A percentile compares a stretch with the other conserved stretches of the same genome.
Conservation (phyloP, 306 rosid species). For the Prunus mongolica region DNA sequence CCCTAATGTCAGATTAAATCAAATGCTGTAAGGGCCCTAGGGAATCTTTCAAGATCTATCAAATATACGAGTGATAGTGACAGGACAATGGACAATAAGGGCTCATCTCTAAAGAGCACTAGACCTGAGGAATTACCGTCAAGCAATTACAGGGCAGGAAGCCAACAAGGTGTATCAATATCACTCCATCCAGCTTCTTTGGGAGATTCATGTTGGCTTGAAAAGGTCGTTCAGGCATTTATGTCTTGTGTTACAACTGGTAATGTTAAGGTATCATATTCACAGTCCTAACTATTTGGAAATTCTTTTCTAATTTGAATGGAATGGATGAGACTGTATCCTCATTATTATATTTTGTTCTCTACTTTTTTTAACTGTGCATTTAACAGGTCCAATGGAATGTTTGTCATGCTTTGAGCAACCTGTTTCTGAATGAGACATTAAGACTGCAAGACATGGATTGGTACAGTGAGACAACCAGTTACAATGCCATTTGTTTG, state of each 20-base stretch:
- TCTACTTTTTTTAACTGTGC: constrained; percentile 19
- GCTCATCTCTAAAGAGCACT: constrained; percentile 8
- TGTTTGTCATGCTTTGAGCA: constrained; percentile 96
- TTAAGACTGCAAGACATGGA: constrained; percentile 77
- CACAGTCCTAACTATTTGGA: constrained; percentile 3
- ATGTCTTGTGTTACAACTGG: constrained; percentile 80
- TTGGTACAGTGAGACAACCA: constrained; percentile 44
- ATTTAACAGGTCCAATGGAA: constrained; percentile 91
- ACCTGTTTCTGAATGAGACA: constrained; percentile 83
- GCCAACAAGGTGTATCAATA: constrained; percentile 23
- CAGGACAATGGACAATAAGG: constrained; percentile 19
- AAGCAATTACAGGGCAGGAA: constrained; percentile 19
- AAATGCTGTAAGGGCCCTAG: constrained; percentile 98
- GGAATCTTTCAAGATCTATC: constrained; percentile 82
- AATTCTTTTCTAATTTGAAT: background rate
- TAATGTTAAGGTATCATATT: constrained; percentile 78
- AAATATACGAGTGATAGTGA: constrained; percentile 39
- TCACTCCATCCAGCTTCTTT: constrained; percentile 29
- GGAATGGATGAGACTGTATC: constrained; percentile 5
- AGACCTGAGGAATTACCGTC: constrained; percentile 23
- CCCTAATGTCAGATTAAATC: constrained; percentile 66
- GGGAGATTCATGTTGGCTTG: constrained; percentile 48
- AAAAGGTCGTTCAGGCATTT: constrained; percentile 69
- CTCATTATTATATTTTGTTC: constrained; percentile 5
- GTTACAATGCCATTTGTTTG: constrained; percentile 2